phyloP scores from a whole-genome alignment of 495 filamentous ascomycete genomes.

The Pyrenula massariospora region DNA sequence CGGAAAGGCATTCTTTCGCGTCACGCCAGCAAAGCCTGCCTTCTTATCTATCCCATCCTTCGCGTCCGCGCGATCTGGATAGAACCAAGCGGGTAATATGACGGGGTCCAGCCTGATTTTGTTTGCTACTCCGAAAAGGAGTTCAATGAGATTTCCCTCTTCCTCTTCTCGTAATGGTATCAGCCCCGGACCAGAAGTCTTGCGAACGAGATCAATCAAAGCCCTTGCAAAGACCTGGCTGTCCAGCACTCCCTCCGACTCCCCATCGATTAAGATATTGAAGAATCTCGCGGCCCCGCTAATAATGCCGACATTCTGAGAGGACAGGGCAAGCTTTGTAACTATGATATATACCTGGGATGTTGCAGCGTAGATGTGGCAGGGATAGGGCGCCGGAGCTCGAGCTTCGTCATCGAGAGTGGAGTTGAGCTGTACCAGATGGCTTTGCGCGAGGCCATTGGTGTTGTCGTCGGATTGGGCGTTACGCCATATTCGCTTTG shows the following conservation, averaged over 20 bases:
- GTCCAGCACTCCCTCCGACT: conserved; percentile 86
- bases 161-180: conserved; percentile 54
- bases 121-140: conserved; percentile 86
- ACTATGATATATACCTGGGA: conserved; percentile 81
- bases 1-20: conserved; percentile 87
- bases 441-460: conserved; percentile 36
- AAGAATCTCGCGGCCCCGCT: conserved; percentile 75
- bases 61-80: conserved; percentile 33
- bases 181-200: conserved; percentile 47
- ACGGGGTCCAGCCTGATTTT: conserved; percentile 84
- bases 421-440: conserved; percentile 57
- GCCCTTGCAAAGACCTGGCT: conserved; percentile 72
- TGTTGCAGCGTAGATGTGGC: conserved; percentile 68
- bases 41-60: conserved; percentile 33
- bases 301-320: conserved; percentile 68
- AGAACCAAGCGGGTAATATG: conserved; percentile 82
- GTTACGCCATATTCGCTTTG: conserved; percentile 65
- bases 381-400: conserved; percentile 76
- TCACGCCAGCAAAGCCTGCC: conserved; percentile 66
- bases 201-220: conserved; percentile 63
- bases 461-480: conserved; percentile 28
- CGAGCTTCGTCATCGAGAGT: conserved; percentile 83
- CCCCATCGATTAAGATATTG: conserved; percentile 82
- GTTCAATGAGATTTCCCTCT: conserved; percentile 74
- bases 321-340: conserved; percentile 69